Conservation (phyloP, 164 flowering plant species). For the Taxillus chinensis region DNA sequence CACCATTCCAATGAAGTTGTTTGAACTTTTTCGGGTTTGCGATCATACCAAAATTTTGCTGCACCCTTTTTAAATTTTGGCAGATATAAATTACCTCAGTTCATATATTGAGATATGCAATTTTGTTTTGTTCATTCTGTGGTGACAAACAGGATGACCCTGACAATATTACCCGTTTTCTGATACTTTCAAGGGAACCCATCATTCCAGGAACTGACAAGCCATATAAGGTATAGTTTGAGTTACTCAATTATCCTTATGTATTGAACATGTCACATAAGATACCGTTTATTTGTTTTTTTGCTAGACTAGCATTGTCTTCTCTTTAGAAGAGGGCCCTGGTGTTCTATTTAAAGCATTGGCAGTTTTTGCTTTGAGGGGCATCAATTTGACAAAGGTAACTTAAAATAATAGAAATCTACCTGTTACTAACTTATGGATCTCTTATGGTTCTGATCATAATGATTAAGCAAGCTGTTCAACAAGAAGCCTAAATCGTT, state of each 20-base stretch:
- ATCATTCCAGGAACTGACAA: conserved; percentile 62
- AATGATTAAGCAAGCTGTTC: background rate
- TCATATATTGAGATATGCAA: background rate
- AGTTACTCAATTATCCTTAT: background rate
- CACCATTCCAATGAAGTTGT: too few species aligned
- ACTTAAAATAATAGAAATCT: background rate
- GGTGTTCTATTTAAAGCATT: conserved; percentile 87
- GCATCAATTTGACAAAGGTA: conserved; percentile 87
- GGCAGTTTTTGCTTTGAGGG: conserved; percentile 84
- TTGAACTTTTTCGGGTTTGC: too few species aligned
- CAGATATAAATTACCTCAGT: background rate
- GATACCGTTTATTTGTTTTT: conserved; percentile 1
- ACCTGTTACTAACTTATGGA: background rate
- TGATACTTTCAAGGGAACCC: conserved; percentile 91
- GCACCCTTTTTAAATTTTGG: background rate
- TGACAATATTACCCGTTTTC: conserved; percentile 72
- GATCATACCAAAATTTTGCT: too few species aligned
- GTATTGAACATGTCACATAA: background rate
- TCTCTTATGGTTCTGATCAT: conserved; percentile 1
- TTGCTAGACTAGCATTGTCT: conserved; percentile 85
- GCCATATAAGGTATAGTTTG: conserved; percentile 55
- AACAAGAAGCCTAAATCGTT: background rate
- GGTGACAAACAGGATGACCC: conserved; percentile 52
- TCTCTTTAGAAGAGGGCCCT: conserved; percentile 94
- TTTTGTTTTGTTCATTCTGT: conserved; percentile 9